Percentiles rank a stretch among this genome's conserved stretches.
Conservation (phyloP, 306 rosid species). For the Delonix regia region DNA sequence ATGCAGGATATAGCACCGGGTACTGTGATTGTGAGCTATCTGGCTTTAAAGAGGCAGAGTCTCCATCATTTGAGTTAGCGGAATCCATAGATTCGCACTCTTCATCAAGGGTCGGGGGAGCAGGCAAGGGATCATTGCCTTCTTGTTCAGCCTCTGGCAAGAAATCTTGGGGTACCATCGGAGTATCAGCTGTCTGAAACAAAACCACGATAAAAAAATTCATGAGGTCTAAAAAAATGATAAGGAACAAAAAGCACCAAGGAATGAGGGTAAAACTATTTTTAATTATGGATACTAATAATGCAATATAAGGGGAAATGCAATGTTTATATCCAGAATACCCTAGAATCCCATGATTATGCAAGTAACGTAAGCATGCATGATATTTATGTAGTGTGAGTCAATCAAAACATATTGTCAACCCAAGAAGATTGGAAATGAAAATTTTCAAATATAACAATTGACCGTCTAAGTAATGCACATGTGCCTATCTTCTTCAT, state of each 20-base stretch:
- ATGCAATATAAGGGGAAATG: slow-evolving; percentile 16
- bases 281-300: background rate
- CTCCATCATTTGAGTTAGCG: slow-evolving; percentile 83
- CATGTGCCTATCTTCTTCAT: background rate
- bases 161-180: slow-evolving; percentile 70
- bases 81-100: slow-evolving; percentile 98
- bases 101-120: slow-evolving; percentile 79
- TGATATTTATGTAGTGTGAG: background rate
- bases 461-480: background rate
- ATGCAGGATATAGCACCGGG: slow-evolving; percentile 78
- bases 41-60: slow-evolving; percentile 53
- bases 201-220: slow-evolving; percentile 33
- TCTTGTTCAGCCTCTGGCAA: slow-evolving; percentile 57
- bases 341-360: background rate
- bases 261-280: background rate
- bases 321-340: slow-evolving; percentile 25
- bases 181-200: slow-evolving; percentile 70
- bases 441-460: slow-evolving; percentile 25
- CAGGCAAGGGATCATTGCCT: slow-evolving; percentile 73
- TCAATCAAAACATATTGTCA: slow-evolving; percentile 6
- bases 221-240: slow-evolving; percentile 25
- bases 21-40: slow-evolving; percentile 58
- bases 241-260: slow-evolving; percentile 12
- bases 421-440: slow-evolving; percentile 24
- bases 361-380: background rate